Base-by-base conservation (phyloP, 225 moss, liverwort and hornwort species). In the Ulota crispa region DNA sequence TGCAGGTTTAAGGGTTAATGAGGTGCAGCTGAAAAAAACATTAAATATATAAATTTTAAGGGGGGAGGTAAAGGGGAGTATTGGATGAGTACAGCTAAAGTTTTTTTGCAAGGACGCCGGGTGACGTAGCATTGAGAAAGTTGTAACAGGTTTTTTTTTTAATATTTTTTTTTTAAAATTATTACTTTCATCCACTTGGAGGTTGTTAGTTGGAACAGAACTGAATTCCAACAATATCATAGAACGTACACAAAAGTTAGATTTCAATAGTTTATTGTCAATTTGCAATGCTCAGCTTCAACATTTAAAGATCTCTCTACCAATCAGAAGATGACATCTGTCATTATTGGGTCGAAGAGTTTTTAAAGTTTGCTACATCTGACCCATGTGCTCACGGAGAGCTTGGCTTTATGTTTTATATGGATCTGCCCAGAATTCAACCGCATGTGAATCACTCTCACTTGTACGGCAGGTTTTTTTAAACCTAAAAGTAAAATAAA, bases 201-300 rank as follows among this genome's bases (percentile, higher is more conserved):
- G 50, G 31, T 5, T 45, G 63, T 63, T 76, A 23, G 76, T 63
- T 76, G 76, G 15, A 76, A 76, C 63, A 31, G 61, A 70, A 70
- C 45, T 9, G 45, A 37, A 30, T 61, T 30, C 27, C 75, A 75
- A 41, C 21, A 20, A 26, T 59, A 11, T 34, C 6, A 26, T 74
- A 50, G 50, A 50, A 39, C 59, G 59, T 37, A 73, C 36, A 2
- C 34, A 65, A 19, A n/a, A 16, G 15, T 53, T 9, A 57, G 16
- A 60, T 57, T 41, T 41, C 75, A 41, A 41, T 57, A 60, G 13
- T 60, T 60, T 26, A 13, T 60, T 26, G 60, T 60, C 14, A 26
- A 26, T 13, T 60, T 60, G 26, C 27, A 11, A 12, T 26, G 12
- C 27, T 13, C 26, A 50, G 10, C 13, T 12, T 26, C 4, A 60